A percentile compares a stretch with the other conserved stretches of the same genome.
phyloP scores from a whole-genome alignment of 2,329 filamentous ascomycete genomes.

The Chaetomium strumarium region DNA sequence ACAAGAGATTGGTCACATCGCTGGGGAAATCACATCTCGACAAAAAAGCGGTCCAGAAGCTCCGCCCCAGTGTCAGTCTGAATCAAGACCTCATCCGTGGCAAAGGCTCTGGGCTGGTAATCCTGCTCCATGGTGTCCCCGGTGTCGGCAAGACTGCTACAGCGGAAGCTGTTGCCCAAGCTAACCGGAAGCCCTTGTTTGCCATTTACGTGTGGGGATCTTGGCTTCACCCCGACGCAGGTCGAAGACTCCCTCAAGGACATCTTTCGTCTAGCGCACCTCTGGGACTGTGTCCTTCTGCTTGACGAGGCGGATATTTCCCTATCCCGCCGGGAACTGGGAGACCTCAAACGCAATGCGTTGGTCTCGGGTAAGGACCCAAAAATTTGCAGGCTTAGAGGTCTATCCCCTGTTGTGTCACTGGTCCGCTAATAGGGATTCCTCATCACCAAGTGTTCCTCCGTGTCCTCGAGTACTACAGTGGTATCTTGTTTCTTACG shows the following conservation, averaged over 20 bases:
- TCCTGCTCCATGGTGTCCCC: constrained; percentile 23
- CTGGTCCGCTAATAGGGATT: no score
- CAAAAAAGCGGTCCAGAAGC: constrained; percentile 9
- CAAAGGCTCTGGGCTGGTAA: constrained; percentile 20
- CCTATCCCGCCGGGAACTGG: constrained; percentile 17
- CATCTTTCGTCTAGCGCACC: constrained; percentile 15
- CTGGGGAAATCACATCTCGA: background rate
- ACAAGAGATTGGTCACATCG: no score
- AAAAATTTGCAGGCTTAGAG: no score
- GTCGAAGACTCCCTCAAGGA: constrained; percentile 16
- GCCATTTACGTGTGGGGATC: constrained; percentile 16
- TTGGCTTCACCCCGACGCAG: constrained; percentile 6
- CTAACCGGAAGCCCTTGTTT: constrained; percentile 19
- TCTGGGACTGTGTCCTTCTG: constrained; percentile 19
- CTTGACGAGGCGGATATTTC: constrained; percentile 28
- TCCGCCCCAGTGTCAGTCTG: no score
- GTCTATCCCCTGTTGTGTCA: background rate
- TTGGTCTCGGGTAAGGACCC: constrained; percentile 18
- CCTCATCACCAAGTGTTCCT: constrained; percentile 20
- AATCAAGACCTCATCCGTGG: constrained; percentile 28
- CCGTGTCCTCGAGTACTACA: constrained; percentile 26
- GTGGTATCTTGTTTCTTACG: constrained; percentile 26
- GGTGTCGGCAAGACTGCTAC: constrained; percentile 25
- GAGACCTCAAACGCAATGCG: constrained; percentile 24
- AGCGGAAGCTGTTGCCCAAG: background rate